Evolutionary conservation across 495 filamentous ascomycete species (phyloP).

Genomic region (Penicillium roqueforti): DNA sequence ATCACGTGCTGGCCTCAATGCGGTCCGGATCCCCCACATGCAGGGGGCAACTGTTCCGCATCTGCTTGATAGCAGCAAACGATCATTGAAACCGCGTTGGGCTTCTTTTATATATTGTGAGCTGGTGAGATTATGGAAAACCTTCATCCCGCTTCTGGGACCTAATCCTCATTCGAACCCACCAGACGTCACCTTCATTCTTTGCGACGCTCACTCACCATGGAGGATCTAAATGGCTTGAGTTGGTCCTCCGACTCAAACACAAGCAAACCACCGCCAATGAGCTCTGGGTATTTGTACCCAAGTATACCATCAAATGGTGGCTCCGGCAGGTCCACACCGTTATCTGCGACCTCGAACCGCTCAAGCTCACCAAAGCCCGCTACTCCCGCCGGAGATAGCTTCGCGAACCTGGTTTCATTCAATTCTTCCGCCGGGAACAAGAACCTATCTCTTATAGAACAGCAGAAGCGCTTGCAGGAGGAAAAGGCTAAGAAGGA

Average conservation of each 20-base stretch:
- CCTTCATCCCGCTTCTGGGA: constrained; percentile 4
- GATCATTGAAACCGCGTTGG: background rate
- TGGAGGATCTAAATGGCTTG: constrained; percentile 58
- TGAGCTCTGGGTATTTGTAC: constrained; percentile 54
- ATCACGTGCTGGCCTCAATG: constrained; percentile 4
- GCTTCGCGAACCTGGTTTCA: constrained; percentile 83
- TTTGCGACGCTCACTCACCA: constrained; percentile 24
- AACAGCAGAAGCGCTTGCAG: constrained; percentile 77
- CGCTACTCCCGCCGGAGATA: constrained; percentile 66
- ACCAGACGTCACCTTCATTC: constrained; percentile 18
- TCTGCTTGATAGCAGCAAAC: constrained; percentile 4
- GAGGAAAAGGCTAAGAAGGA: constrained; percentile 74
- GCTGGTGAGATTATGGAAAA: constrained; percentile 17
- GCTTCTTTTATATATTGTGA: background rate
- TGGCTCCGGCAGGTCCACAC: constrained; percentile 66
- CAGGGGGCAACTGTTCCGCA: constrained; percentile 6
- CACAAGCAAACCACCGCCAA: constrained; percentile 44
- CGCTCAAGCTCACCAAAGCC: constrained; percentile 49
- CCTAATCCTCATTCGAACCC: constrained; percentile 20
- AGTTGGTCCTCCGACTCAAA: constrained; percentile 46
- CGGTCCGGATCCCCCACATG: constrained; percentile 14
- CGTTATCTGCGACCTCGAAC: constrained; percentile 54
- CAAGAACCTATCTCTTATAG: constrained; percentile 71
- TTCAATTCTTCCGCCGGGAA: constrained; percentile 62
- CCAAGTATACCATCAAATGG: constrained; percentile 54